Base-by-base conservation (phyloP, 176 grass and related monocot genomes). In the Cenchrus fungigraminus region DNA sequence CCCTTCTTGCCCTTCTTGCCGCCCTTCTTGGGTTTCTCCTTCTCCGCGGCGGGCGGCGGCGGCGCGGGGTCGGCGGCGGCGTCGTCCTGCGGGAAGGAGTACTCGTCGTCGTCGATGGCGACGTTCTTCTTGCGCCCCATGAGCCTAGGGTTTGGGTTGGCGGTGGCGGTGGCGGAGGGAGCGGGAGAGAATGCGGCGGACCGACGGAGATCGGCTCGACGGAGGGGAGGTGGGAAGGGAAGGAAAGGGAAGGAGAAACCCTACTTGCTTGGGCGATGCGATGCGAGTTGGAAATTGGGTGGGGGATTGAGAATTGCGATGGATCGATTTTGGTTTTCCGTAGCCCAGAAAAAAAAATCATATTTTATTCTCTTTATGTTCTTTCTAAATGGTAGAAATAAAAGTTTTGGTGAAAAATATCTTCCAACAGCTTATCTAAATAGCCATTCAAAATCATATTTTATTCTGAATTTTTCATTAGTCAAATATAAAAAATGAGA, bases 51-150 rank as follows among this genome's bases (percentile, higher is more conserved):
- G 20, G 86, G 67, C 57, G 43, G 78, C 51, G 85, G 71, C 60
- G 75, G 65, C 55, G 83, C 64, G 34, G 84, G 31, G 47, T 86
- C 82, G 80, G 86, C 79, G 80, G 83, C 79, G 54, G 46, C 88
- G 47, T 73, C 88, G 8, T 86, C 92, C 75, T 91, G 93, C 45
- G 91, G 96, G 13, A 95, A 78, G 47, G 86, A 94, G 91, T 98
- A 98, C 87, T 98, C 93, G 60, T 98, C 97, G 78, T 95, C 93
- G 84, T 90, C 86, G 89, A 98, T 95, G 80, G 78, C 51, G 51
- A 98, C 84, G 84, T 85, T 95, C 78, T 98, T 98, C 91, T 98
- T 98, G 74, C 97, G 91, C 59, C 93, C 97, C 97, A 98, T 98
- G 12, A 75, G 25, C 9, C 44, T 75, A 85, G 89, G 58, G 79